Base-by-base conservation (phyloP, 768 basidiomycete genomes). In the Boletus subparvulus region DNA sequence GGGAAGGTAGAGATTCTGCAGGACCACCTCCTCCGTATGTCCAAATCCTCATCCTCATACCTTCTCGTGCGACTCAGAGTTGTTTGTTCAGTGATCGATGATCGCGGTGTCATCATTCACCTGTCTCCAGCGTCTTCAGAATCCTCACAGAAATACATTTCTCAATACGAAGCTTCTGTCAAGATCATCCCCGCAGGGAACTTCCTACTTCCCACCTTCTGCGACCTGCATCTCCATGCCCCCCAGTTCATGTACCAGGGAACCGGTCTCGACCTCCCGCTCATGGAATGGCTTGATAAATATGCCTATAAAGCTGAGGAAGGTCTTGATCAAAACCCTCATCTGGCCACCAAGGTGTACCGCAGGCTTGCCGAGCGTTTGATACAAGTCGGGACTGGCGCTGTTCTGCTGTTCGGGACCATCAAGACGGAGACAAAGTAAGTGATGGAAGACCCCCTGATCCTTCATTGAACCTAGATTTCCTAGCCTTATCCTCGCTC, bases 191-290 rank as follows among this genome's bases (percentile, higher is more conserved):
- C 82, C 3, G 32, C 52, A 10, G 84, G 85, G n/a, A 79, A 74
- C 50, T 91, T 94, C 65, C 55, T 94, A 41, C 60, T 89, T n/a
- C 90, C 92, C 2, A 83, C 85, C 0, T 94, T 93, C 70, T 84
- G 82, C 54, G 92, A 94, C 69, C 77, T 92, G 6, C 92, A 94
- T 66, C 78, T 94, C 0, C 93, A 95, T 67, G 92, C 92, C 0
- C 90, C 93, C 1, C 94, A 95, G 67, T 94, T 89, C 67, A 77
- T 94, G 35, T 94, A 93, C 57, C 87, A 92, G 54, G 94, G 94
- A 3, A 92, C 84, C 1, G 92, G 93, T 0, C 78, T 94, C 5
- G 89, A 95, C 68, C 79, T 92, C 3, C 89, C 92, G 5, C 73
- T 94, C 37, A 86, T 93, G 85, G 72, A 91, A 61, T 93, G 92